These are phyloP conservation scores for Davidsoniella virescens DNA, from an alignment of 2,329 filamentous ascomycete species.

Conservation along the genomic window DNA sequence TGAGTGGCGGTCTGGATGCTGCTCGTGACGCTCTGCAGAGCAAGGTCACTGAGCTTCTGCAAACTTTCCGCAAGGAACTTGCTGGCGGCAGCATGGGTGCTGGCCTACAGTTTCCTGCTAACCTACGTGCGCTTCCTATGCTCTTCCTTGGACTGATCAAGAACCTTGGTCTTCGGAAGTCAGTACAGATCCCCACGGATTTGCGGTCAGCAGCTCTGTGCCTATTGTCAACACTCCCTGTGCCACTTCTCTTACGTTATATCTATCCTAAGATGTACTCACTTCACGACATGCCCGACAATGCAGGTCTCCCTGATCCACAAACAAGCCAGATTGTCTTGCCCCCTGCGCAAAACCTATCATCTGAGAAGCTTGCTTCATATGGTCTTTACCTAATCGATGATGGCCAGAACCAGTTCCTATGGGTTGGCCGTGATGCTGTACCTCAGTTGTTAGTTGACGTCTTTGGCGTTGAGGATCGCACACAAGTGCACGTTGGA, in stretches of 20 bases:
- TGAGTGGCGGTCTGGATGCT: constrained; percentile 75
- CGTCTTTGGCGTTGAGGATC: constrained; percentile 78
- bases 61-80: constrained; percentile 93
- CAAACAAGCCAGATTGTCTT: constrained; percentile 80
- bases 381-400: constrained; percentile 94
- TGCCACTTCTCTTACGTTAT: constrained; percentile 82
- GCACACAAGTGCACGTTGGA: constrained; percentile 72
- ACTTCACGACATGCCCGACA: constrained; percentile 90
- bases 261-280: constrained; percentile 78
- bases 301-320: constrained; percentile 69
- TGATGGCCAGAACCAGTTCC: constrained; percentile 91
- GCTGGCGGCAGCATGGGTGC: constrained; percentile 92
- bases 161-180: constrained; percentile 85
- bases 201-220: constrained; percentile 85
- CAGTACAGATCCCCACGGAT: constrained; percentile 84
- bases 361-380: constrained; percentile 70
- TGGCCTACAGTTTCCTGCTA: constrained; percentile 84
- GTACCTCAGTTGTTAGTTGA: constrained; percentile 78
- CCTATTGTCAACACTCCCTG: constrained; percentile 79
- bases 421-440: constrained; percentile 88
- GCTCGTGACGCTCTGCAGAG: constrained; percentile 80
- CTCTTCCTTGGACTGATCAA: constrained; percentile 92
- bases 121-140: constrained; percentile 73
- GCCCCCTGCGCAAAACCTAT: constrained; percentile 70
- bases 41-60: constrained; percentile 81